Base-by-base conservation (phyloP, 1,284 basidiomycete genomes). In the Ustilago nuda region DNA sequence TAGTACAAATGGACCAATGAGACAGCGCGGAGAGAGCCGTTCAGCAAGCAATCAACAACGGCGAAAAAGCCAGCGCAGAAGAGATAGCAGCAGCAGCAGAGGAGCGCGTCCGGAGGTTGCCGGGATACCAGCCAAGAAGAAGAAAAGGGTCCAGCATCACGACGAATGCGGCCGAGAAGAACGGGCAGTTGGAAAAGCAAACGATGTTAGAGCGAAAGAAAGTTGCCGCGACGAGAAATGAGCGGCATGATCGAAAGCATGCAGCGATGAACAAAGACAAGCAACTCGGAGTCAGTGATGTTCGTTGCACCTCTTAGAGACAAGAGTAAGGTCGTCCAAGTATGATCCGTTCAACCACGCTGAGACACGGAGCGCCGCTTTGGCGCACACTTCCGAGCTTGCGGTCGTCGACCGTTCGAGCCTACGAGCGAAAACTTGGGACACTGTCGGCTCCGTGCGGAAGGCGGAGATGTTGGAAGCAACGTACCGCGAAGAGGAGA, bases 1-100 rank as follows among this genome's bases (percentile, higher is more conserved):
- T 48, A 27, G 52, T 48, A 53, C 30, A 8, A 8, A 23, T 36
- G 51, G 36, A 50, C 58, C 53, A 61, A 61, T 61, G 54, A 56
- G 55, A 35, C 48, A 37, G 36, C 43, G 59, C 68, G 68, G 62
- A 71, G 62, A 66, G 68, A 71, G 62, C 68, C 62, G 67, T 50
- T n/a, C 35, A 27, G 54, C 27, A 12, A n/a, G 8, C 23, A 27
- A 9, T 13, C 8, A 41, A 15, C 23, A 19, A 23, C 30, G 39
- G 35, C 17, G 35, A 19, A 13, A 48, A 48, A 39, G 23, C 23
- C 11, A 58, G 30, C 6, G 3, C n/a, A 58, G 50, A 58, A 23
- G 33, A 19, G 37, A 35, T 13, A 36, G 19, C 17, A 54, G 33
- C 52, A 27, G 19, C 19, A 19, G 19, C 19, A 19, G 19, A 39